Evolutionary conservation across 805 yeast genomes (phyloP).

Genomic region (Yamadazyma endophytica): DNA sequence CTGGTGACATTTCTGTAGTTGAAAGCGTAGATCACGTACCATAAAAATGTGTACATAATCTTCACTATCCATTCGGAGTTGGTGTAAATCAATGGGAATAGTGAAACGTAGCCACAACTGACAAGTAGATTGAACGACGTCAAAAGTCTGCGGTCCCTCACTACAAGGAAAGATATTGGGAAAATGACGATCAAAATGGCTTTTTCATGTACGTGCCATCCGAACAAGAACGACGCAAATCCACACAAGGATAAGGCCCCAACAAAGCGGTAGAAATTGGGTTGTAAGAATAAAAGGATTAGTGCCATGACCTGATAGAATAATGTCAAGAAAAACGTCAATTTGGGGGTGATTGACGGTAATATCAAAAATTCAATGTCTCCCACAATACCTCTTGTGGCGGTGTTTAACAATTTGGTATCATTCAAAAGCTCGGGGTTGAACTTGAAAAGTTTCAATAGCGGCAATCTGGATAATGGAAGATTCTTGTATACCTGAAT

Average conservation of each 20-base stretch:
- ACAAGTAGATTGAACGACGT: conserved; percentile 68
- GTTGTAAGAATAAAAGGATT: conserved; percentile 63
- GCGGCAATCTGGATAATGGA: conserved; percentile 27
- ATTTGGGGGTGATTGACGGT: conserved; percentile 73
- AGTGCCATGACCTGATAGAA: conserved; percentile 79
- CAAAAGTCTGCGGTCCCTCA: conserved; percentile 66
- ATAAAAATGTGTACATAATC: conserved; percentile 69
- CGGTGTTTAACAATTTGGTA: conserved; percentile 23
- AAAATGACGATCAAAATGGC: conserved; percentile 86
- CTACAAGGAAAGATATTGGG: conserved; percentile 77
- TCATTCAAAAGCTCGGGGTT: conserved; percentile 39
- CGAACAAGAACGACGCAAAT: conserved; percentile 84
- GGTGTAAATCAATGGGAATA: conserved; percentile 83
- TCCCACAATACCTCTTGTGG: conserved; percentile 87
- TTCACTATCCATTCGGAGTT: conserved; percentile 79
- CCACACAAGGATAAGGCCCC: conserved; percentile 89
- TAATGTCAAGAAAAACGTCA: conserved; percentile 76
- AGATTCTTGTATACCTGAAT: conserved; percentile 39
- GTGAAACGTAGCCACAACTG: conserved; percentile 78
- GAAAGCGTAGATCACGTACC: conserved; percentile 76
- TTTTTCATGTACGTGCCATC: conserved; percentile 99
- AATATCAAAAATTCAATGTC: conserved; percentile 79
- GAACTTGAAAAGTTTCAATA: conserved; percentile 38
- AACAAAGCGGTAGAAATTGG: conserved; percentile 72
- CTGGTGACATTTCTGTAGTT: conserved; percentile 68